Conservation (phyloP, 176 grass and related monocot species). For the Oryza meyeriana region DNA sequence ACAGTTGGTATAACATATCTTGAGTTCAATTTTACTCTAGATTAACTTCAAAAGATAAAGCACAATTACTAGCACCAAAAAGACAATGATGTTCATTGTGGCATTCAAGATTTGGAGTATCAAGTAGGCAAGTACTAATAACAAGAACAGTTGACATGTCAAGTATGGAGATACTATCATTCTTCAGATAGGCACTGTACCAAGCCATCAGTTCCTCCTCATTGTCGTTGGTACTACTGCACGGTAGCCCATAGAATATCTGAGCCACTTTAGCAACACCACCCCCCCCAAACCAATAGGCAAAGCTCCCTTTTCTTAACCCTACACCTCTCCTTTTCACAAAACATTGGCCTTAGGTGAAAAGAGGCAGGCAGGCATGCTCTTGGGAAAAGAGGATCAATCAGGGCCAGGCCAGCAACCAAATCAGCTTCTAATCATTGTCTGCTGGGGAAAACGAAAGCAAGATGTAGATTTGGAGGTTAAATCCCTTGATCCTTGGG, state of each 20-base stretch:
- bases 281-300: too few relatives aligned
- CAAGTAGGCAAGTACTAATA: background rate
- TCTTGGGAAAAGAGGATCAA: constrained; percentile 20
- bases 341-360: constrained; percentile 31
- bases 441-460: constrained; percentile 6
- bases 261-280: constrained; percentile 10
- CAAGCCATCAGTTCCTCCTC: background rate
- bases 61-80: background rate
- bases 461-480: constrained; percentile 39
- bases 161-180: background rate
- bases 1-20: background rate
- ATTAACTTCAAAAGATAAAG: background rate
- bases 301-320: background rate
- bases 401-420: constrained; percentile 14
- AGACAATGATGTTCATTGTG: background rate
- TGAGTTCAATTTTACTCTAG: background rate
- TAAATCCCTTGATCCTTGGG: constrained; percentile 32
- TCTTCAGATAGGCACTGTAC: background rate
- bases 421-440: constrained; percentile 51
- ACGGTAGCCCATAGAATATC: constrained; percentile 22
- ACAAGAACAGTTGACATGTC: background rate
- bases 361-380: constrained; percentile 32
- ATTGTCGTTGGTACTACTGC: background rate
- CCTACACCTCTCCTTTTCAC: constrained; percentile 50
- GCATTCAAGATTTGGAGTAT: background rate